Base-by-base conservation (phyloP, 2,329 filamentous ascomycete genomes). In the Phialophora chinensis region DNA sequence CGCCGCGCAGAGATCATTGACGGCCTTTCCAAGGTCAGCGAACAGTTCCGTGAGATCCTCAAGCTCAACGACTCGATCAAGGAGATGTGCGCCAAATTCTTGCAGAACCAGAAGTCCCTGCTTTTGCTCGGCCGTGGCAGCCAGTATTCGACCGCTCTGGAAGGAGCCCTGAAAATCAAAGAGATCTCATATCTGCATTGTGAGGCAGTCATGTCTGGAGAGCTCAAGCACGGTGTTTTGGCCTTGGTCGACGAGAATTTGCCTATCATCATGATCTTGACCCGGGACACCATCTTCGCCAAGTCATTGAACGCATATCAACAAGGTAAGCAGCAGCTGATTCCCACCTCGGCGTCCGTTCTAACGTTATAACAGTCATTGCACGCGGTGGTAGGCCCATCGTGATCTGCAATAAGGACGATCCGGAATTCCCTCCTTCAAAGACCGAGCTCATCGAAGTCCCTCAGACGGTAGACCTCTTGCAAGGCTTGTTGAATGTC, bases 241-340 rank as follows among this genome's bases (percentile, higher is more conserved):
- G 95, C 95, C 61, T 87, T 99, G 70, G 95, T 99, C 67, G 95
- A 99, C 76, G 95, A 99, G 87, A 94, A 97, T 82, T 88, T 99
- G 44, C 95, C 95, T 69, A 99, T 99, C 79, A 97, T 99, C 81
- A 99, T 99, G 95, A 98, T 99, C 77, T 86, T 99, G 69, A 99
- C 95, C 62, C 91, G 95, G 68, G 95, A 99, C 78, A 87, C 93
- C 74, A 90, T 99, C 77, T 99, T 99, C 84, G 91, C 91, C 79
- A 99, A 99, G 85, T 98, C 95, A n/a, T 86, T 99, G 76, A 99
- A 99, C 80, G 95, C 95, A 75, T 99, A 98, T 82, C 95, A 99
- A 83, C 95, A 99, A 86, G 89, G 90, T 91, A 84, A 78, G 86
- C 75, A 42, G 23, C 42, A 56, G 14, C 35, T 27, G 17, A 27